Evolutionary conservation across 2,329 filamentous ascomycete species (phyloP), one percentile per base, ranked within the genome.

Genomic region (Ceratocystis diversiconidia): DNA sequence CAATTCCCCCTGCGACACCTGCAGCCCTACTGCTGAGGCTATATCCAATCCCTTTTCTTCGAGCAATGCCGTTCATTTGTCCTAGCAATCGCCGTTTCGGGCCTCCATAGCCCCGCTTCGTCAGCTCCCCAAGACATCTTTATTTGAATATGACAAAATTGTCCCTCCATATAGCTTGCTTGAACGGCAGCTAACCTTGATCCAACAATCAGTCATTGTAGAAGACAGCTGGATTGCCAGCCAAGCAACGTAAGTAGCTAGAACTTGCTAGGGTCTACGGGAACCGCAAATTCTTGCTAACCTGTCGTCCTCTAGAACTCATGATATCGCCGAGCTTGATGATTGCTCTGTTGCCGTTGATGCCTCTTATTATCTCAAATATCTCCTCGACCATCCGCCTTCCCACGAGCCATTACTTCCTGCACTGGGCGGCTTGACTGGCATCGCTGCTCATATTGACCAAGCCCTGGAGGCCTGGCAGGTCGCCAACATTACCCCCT

Each of bases 391-490:
- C 72, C 83, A 81, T 66, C 75, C 82, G 55, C 82, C 85, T 32
- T 86, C 84, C 59, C 87, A 89, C 72, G 94, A 99, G 75, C 92
- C 92, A 52, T 85, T 99, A 43, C 82, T 97, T 43, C 85, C 91
- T 65, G 94, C 94, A 25, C 83, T 97, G 61, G 94, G 92, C 62
- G 94, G 94, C 66, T 82, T 92, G 68, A 94, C 92, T 68, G 88
- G 88, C 64, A 81, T 97, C 72, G 84, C 84, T 74, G 79, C 78
- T 69, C 87, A 88, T 71, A 87, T 99, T 69, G 84, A 89, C 73
- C 81, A 82, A 62, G 89, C 95, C 70, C 79, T 99, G 36, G 82
- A 88, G 68, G 79, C 79, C 67, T 90, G 94, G 80, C 83, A 84
- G 68, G 80, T 82, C 59, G 78, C 86, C 71, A 82, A 83, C 22